Evolutionary conservation across 768 basidiomycete species (phyloP).

Genomic region (Boletus reticulatus): DNA sequence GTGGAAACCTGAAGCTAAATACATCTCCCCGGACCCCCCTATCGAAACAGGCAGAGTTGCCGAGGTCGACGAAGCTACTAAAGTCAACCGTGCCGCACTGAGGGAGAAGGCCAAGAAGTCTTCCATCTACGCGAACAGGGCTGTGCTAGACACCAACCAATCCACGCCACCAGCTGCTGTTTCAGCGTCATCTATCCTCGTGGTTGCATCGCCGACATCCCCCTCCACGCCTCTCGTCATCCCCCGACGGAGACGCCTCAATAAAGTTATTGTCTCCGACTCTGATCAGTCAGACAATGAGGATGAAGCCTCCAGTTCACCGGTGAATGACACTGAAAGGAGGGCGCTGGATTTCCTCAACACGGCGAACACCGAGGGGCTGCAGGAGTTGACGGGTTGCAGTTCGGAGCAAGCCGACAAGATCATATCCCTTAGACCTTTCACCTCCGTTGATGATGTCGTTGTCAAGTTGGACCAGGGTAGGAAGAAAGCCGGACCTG

Average conservation of each 20-base stretch:
- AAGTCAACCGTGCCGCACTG: slow-evolving; percentile 60
- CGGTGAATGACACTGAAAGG: slow-evolving; percentile 41
- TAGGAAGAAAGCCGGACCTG: slow-evolving; percentile 81
- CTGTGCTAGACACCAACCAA: slow-evolving; percentile 46
- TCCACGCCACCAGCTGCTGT: slow-evolving; percentile 36
- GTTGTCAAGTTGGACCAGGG: slow-evolving; percentile 74
- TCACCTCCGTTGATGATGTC: slow-evolving; percentile 71
- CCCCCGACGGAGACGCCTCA: slow-evolving; percentile 50
- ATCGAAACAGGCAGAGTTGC: slow-evolving; percentile 57
- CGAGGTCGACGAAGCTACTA: slow-evolving; percentile 72
- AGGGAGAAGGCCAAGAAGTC: slow-evolving; percentile 80
- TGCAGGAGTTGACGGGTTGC: slow-evolving; percentile 82
- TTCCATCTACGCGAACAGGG: slow-evolving; percentile 74
- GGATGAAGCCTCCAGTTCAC: slow-evolving; percentile 37
- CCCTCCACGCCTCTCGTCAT: slow-evolving; percentile 42
- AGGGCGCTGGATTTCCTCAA: slow-evolving; percentile 72
- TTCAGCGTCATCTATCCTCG: slow-evolving; percentile 30
- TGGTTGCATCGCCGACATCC: slow-evolving; percentile 36
- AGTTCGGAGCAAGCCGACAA: slow-evolving; percentile 74
- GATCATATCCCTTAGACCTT: slow-evolving; percentile 80
- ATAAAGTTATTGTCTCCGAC: slow-evolving; percentile 66
- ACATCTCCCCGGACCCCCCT: slow-evolving; percentile 17
- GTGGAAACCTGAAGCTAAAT: slow-evolving; percentile 43
- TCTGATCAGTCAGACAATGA: slow-evolving; percentile 50
- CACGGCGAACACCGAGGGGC: slow-evolving; percentile 52